phyloP scores from a whole-genome alignment of 2,329 filamentous ascomycete genomes.

The Exutisphaerella laricina region DNA sequence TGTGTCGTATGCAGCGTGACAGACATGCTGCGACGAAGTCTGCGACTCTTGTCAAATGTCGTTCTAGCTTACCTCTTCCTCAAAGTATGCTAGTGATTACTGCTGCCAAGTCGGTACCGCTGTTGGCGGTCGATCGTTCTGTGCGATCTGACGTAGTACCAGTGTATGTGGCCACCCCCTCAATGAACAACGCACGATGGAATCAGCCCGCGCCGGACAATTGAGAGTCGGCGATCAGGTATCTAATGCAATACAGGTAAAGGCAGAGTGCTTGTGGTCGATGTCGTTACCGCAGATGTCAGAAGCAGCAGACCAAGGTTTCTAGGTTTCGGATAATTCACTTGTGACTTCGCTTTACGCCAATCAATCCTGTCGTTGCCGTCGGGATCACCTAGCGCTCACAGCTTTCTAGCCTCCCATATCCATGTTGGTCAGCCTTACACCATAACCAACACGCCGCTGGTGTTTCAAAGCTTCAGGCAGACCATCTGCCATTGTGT shows the following conservation, averaged over 20 bases:
- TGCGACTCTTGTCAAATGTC: conserved; percentile 6
- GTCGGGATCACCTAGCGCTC: neutral
- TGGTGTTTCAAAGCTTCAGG: neutral
- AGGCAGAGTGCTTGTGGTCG: too few species aligned
- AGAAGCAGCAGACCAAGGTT: too few species aligned
- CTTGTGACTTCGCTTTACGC: too few species aligned
- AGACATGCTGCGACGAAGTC: conserved; percentile 36
- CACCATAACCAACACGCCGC: neutral
- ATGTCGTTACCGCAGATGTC: too few species aligned
- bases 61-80: conserved; percentile 4
- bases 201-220: conserved; percentile 4
- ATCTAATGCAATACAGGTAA: too few species aligned
- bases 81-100: neutral
- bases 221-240: conserved; percentile 2
- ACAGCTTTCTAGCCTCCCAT: neutral
- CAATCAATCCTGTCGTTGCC: too few species aligned
- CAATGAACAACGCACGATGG: neutral
- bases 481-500: neutral
- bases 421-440: neutral
- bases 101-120: neutral
- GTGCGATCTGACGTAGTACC: neutral
- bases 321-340: too few species aligned
- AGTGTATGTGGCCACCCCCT: neutral
- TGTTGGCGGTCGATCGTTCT: neutral
- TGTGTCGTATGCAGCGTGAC: conserved; percentile 73